phyloP scores from a whole-genome alignment of 805 yeast species.

The Saturnispora zaruensis region DNA sequence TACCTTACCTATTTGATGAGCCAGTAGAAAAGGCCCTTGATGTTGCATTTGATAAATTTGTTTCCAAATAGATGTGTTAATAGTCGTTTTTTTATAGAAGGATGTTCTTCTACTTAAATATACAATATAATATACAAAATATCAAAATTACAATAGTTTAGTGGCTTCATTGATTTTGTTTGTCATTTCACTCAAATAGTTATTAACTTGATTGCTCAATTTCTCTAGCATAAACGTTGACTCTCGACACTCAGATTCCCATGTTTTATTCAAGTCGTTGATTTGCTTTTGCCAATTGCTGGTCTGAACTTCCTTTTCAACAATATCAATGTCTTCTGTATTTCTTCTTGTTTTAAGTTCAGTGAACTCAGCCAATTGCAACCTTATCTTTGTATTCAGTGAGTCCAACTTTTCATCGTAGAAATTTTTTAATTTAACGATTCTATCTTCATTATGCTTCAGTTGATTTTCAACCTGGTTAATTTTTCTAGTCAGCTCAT shows the following conservation, averaged over 20 bases:
- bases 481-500: conserved; percentile 35
- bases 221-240: conserved; percentile 46
- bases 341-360: conserved; percentile 41
- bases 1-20: conserved; percentile 74
- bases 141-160: background rate
- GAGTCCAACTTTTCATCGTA: conserved; percentile 37
- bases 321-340: conserved; percentile 40
- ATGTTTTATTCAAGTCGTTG: conserved; percentile 32
- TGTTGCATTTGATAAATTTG: conserved; percentile 38
- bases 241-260: conserved; percentile 44
- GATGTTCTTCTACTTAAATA: background rate
- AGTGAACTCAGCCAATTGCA: conserved; percentile 38
- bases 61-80: background rate
- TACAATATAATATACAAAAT: background rate
- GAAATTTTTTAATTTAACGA: conserved; percentile 35
- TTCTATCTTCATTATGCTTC: conserved; percentile 39
- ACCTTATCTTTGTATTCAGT: conserved; percentile 34
- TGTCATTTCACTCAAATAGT: conserved; percentile 45
- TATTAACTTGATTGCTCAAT: conserved; percentile 45
- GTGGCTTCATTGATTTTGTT: conserved; percentile 22
- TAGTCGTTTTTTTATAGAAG: background rate
- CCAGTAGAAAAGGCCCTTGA: conserved; percentile 71
- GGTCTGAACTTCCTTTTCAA: conserved; percentile 40
- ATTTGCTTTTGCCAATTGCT: conserved; percentile 30
- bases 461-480: conserved; percentile 45